Percentiles rank a stretch among this genome's conserved stretches.
phyloP scores from a whole-genome alignment of 331 rosid species.

The Malus hybrid region DNA sequence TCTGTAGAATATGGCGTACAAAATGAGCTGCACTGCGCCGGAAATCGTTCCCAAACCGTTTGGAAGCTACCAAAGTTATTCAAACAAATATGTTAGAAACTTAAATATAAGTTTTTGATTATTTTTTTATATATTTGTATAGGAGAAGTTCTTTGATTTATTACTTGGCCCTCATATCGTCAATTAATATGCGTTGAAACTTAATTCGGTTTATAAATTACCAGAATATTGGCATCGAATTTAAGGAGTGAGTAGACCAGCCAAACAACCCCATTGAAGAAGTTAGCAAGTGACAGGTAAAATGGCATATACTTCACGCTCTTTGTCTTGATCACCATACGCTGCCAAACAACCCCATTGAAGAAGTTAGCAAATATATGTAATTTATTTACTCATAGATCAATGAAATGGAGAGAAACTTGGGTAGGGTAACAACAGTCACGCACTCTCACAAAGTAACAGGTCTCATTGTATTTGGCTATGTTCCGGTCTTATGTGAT shows the following conservation, averaged over 20 bases:
- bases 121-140: too few relatives aligned
- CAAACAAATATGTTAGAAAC: neutral
- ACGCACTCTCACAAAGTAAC: neutral
- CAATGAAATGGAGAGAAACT: neutral
- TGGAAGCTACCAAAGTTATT: constrained; percentile 43
- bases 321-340: constrained; percentile 50
- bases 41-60: constrained; percentile 57
- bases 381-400: neutral
- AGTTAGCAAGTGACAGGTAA: constrained; percentile 51
- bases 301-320: constrained; percentile 91
- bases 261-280: constrained; percentile 56
- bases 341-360: constrained; percentile 19
- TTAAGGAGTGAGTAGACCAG: constrained; percentile 43
- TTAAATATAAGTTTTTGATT: neutral
- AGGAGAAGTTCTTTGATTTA: neutral
- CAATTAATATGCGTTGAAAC: neutral
- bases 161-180: neutral
- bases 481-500: neutral
- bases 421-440: neutral
- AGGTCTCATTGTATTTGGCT: too few relatives aligned
- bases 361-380: neutral
- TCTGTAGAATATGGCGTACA: constrained; percentile 43
- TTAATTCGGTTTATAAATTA: constrained; percentile 9
- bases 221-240: constrained; percentile 60
- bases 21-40: constrained; percentile 45